Conservation (phyloP, 208 protist species). For the Trypanosoma boissoni region DNA sequence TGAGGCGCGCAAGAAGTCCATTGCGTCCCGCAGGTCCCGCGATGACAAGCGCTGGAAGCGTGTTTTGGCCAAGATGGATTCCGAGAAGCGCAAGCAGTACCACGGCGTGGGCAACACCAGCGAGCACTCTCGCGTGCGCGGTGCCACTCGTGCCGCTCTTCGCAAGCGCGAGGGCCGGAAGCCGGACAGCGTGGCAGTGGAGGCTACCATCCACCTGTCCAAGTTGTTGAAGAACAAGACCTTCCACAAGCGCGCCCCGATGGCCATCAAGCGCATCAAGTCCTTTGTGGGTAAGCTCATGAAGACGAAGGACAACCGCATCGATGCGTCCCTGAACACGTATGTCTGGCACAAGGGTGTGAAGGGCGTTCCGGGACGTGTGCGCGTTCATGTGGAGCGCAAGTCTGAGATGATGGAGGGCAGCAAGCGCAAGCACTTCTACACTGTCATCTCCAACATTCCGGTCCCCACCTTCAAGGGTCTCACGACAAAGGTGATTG, state of each 20-base stretch:
- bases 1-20: constrained; percentile 68
- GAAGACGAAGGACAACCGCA: constrained; percentile 96
- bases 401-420: constrained; percentile 78
- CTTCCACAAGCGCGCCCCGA: constrained; percentile 96
- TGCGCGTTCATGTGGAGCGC: constrained; percentile 92
- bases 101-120: constrained; percentile 86
- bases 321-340: constrained; percentile 95
- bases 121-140: constrained; percentile 82
- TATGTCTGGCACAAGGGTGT: constrained; percentile 96
- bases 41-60: constrained; percentile 90
- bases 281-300: constrained; percentile 94
- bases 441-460: constrained; percentile 89
- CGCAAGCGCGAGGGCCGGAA: constrained; percentile 84
- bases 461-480: constrained; percentile 81
- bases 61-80: constrained; percentile 83
- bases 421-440: constrained; percentile 87
- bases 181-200: constrained; percentile 88
- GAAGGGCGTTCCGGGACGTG: constrained; percentile 93
- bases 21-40: constrained; percentile 72
- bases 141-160: constrained; percentile 75
- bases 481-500: constrained; percentile 77
- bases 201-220: constrained; percentile 98
- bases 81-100: constrained; percentile 83
- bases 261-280: constrained; percentile 95
- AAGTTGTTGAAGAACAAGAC: constrained; percentile 95